Evolutionary conservation across 495 filamentous ascomycete species (phyloP), one percentile per base, ranked within the genome.

Genomic region (Aspergillus indologenus): DNA sequence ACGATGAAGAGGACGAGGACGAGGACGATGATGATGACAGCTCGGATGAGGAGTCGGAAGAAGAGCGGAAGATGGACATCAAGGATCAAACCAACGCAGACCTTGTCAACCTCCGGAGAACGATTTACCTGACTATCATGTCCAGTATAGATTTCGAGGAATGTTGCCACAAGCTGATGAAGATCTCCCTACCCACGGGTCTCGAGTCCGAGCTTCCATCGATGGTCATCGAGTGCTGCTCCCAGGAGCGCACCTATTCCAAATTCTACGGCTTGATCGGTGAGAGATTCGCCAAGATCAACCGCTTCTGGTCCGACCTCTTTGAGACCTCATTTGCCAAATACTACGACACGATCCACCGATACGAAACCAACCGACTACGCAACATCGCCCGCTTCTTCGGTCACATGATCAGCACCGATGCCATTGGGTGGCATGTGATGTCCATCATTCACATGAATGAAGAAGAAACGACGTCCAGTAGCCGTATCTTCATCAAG

Each of bases 71-170:
- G 50, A 78, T 97, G 66, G 94, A 99, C 72, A 96, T 99, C 79
- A 95, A 97, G 73, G 94, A 99, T 74, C 91, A 96, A 72, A 96
- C 85, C 62, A 98, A 98, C 66, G 90, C 92, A 0, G 91, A 98
- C 69, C 83, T 99, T 15, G 90, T 97, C 63, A 96, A 96, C 65
- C 81, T 99, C 22, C 85, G 94, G 58, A 84, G 91, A 65, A 96
- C 90, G 0, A 98, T 99, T 60, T 99, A 99, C 68, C 79, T 99
- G 56, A 98, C 92, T 11, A 96, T 98, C 71, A 96, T 96, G 90
- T 93, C 89, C 44, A 91, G 87, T 65, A 87, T 91, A 54, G 91
- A 93, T 51, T 95, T 96, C 49, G 93, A 98, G 79, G 95, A 98
- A 84, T 89, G 87, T 55, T 90, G 88, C 62, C 94, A 98, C 77